phyloP scores from a whole-genome alignment of 805 yeast genomes.

The Torulaspora delbrueckii region DNA sequence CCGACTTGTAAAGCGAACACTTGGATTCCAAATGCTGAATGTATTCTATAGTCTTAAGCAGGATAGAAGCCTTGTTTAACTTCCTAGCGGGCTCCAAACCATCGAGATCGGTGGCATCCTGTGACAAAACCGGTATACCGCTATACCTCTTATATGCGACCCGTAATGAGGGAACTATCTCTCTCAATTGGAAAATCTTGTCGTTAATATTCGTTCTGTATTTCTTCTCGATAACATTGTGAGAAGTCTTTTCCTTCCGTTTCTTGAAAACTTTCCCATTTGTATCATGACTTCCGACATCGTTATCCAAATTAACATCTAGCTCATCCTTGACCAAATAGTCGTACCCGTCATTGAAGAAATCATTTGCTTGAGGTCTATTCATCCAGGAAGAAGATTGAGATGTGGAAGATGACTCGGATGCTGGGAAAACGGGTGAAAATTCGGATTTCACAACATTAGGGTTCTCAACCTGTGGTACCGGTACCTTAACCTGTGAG shows the following conservation, averaged over 20 bases:
- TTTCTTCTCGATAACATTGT: conserved; percentile 67
- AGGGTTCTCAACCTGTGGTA: background rate
- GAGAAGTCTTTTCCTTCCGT: conserved; percentile 55
- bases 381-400: background rate
- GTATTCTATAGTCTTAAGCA: conserved; percentile 73
- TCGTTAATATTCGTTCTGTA: conserved; percentile 68
- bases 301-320: conserved; percentile 6
- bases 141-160: conserved; percentile 41
- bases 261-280: conserved; percentile 16
- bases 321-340: conserved; percentile 13
- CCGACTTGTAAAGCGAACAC: conserved; percentile 45
- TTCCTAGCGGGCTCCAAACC: conserved; percentile 74
- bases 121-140: conserved; percentile 49
- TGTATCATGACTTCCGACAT: conserved; percentile 3
- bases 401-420: background rate
- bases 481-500: conserved; percentile 1
- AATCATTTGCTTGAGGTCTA: conserved; percentile 1
- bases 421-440: conserved; percentile 4
- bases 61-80: conserved; percentile 70
- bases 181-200: conserved; percentile 58
- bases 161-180: conserved; percentile 62
- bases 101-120: conserved; percentile 58
- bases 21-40: conserved; percentile 66
- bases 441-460: conserved; percentile 7
- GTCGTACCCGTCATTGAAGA: conserved; percentile 6